These are phyloP conservation scores for Flaveria ramosissima DNA, from an alignment of 129 eudicot species.

Conservation along the genomic window DNA sequence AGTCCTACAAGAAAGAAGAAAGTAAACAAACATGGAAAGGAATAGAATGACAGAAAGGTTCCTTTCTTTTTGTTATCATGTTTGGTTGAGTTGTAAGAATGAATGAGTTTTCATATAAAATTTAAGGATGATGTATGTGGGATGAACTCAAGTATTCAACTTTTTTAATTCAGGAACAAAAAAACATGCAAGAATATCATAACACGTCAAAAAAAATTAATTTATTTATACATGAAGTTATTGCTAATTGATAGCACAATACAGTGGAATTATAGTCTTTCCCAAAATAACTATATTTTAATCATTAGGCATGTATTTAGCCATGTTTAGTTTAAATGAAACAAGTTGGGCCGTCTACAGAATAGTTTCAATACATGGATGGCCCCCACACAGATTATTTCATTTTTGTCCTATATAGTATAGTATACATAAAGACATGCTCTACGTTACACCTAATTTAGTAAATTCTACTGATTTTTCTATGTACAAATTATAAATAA, in stretches of 20 bases:
- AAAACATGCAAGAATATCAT: background rate
- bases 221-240: background rate
- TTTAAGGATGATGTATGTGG: background rate
- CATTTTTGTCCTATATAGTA: background rate
- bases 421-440: background rate
- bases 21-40: slow-evolving; percentile 14
- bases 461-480: background rate
- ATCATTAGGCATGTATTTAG: background rate
- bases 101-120: slow-evolving; percentile 2
- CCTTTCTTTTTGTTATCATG: slow-evolving; percentile 9
- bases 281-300: background rate
- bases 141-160: slow-evolving; percentile 3
- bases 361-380: slow-evolving; percentile 2
- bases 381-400: slow-evolving; percentile 2
- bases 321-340: background rate
- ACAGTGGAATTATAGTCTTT: background rate
- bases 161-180: background rate
- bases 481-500: background rate
- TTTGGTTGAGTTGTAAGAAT: background rate
- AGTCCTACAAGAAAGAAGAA: slow-evolving; percentile 55
- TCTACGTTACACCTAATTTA: background rate
- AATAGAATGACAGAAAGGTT: background rate
- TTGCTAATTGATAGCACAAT: background rate
- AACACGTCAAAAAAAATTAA: background rate
- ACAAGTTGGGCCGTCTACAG: background rate